phyloP scores from a whole-genome alignment of 768 basidiomycete genomes.

The Baorangia bicolor region DNA sequence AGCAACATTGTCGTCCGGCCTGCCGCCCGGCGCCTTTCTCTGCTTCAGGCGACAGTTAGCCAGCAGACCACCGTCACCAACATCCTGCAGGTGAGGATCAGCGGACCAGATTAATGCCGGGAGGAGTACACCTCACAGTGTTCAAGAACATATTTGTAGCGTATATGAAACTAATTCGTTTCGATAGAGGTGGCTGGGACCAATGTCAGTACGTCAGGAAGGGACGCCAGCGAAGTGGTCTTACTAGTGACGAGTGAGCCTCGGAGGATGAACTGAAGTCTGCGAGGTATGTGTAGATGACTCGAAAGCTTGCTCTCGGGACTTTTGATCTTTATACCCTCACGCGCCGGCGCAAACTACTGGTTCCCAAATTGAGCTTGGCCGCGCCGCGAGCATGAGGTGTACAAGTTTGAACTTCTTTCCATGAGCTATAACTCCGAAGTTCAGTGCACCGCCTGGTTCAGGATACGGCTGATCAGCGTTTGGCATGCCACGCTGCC shows the following conservation, averaged over 20 bases:
- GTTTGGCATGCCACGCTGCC: not conserved
- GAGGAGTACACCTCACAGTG: not conserved
- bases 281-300: not conserved
- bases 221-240: not conserved
- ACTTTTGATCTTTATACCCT: slow-evolving; percentile 7
- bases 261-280: not conserved
- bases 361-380: not conserved
- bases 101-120: not conserved
- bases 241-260: not conserved
- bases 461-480: not conserved
- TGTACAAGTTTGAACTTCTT: not conserved
- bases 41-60: not conserved
- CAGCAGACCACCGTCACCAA: not conserved
- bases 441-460: not conserved
- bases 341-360: not conserved
- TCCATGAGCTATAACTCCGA: not conserved
- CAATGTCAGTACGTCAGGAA: not conserved
- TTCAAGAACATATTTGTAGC: slow-evolving; percentile 1
- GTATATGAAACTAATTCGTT: not conserved
- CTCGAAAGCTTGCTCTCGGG: not conserved
- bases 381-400: not conserved
- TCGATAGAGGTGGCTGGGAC: not conserved
- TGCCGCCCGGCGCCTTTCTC: slow-evolving; percentile 4
- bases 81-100: slow-evolving; percentile 9
- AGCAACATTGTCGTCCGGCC: not conserved